A percentile compares a stretch with the other conserved stretches of the same genome.
phyloP scores from a whole-genome alignment of 495 filamentous ascomycete genomes.

The Penicillium taxi region DNA sequence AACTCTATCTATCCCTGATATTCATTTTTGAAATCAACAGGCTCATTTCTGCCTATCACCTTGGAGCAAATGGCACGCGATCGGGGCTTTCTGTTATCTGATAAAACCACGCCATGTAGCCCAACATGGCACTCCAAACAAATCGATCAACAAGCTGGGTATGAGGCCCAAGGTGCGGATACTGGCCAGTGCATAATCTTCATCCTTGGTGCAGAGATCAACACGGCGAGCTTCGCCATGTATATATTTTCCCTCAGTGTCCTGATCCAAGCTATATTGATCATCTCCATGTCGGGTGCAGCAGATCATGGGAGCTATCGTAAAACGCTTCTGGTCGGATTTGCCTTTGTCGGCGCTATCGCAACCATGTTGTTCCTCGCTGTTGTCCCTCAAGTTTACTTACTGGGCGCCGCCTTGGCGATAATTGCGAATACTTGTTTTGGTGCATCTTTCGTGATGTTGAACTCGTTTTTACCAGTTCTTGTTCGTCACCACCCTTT shows the following conservation, averaged over 20 bases:
- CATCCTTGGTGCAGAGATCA: constrained; percentile 76
- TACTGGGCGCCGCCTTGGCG: constrained; percentile 74
- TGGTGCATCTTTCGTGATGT: constrained; percentile 74
- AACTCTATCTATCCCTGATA: constrained; percentile 1
- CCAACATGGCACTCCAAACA: constrained; percentile 35
- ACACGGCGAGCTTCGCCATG: constrained; percentile 96
- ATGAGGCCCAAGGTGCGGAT: constrained; percentile 23
- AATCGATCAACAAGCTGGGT: constrained; percentile 10
- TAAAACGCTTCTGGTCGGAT: constrained; percentile 74
- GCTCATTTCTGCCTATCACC: constrained; percentile 94
- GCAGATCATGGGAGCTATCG: constrained; percentile 93
- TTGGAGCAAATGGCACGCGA: constrained; percentile 89
- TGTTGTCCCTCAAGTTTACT: constrained; percentile 61
- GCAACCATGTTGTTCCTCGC: constrained; percentile 86
- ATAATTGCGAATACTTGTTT: constrained; percentile 88
- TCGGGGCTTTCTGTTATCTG: constrained; percentile 72
- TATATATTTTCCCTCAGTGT: constrained; percentile 95
- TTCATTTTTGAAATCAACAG: constrained; percentile 29
- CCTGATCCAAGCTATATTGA: constrained; percentile 75
- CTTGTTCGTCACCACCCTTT: constrained; percentile 70
- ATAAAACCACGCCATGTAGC: constrained; percentile 63
- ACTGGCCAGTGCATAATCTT: constrained; percentile 74
- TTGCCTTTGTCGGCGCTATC: constrained; percentile 72
- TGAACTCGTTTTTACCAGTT: constrained; percentile 78
- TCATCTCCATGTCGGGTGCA: constrained; percentile 91